Evolutionary conservation across 179 eudicot species (phyloP), one percentile per base, ranked within the genome.

Genomic region (Dionaea muscipula): DNA sequence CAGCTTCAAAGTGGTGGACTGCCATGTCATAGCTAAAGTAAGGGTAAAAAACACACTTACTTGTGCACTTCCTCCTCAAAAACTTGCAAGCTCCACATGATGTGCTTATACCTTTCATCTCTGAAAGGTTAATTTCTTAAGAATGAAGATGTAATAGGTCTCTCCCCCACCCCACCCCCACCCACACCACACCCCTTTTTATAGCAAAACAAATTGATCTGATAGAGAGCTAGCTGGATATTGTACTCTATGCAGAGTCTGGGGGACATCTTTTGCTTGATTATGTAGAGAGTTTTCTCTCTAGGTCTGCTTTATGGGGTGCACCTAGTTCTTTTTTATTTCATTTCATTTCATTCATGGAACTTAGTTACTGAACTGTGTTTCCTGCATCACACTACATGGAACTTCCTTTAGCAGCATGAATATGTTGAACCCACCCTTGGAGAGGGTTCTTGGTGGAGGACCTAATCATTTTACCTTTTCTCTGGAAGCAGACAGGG

Each of bases 21-120:
- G 82, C 86, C 55, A 78, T 72, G 16, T 81, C 79, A 45, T 81
- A 76, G 31, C 71, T 49, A 66, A 70, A 81, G 64, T 76, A 78
- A 55, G 87, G 83, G 16, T 79, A 78, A 70, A 81, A 84, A 0
- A 78, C 68, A 57, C 94, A 84, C 23, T 78, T 84, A 26, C 20
- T 68, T 26, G 73, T 72, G 65, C 93, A 83, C 55, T 71, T 83
- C 37, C 86, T 73, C 55, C 85, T 75, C 44, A 83, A 55, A 31
- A 83, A 83, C 24, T 78, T 83, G 75, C 94, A 84, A 55, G 94
- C 76, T 72, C 75, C 79, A 63, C 79, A 74, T 26, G 90, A 82
- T 24, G 83, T 59, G 60, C 79, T 74, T 4, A 72, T 21, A 45
- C 84, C 93, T 58, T 79, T 78, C 91, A 83, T 83, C 74, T 62